Evolutionary conservation across 768 basidiomycete genomes (phyloP).

Genomic region (Mycena metata): DNA sequence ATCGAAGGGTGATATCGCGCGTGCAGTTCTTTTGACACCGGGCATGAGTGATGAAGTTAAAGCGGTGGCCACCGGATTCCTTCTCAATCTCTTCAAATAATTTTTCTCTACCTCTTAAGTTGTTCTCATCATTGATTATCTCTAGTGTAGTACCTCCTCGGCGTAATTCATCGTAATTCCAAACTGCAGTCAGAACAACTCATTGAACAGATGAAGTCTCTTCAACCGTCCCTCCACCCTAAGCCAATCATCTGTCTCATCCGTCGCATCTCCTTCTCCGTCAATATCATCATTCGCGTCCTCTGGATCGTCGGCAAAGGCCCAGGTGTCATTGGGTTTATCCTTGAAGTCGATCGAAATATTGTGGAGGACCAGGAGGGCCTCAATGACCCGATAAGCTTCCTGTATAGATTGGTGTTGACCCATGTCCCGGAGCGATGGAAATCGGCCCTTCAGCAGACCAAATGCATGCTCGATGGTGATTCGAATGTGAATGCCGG

Average conservation of each 20-base stretch:
- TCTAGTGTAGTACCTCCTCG: too few relatives aligned
- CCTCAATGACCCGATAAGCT: constrained; percentile 40
- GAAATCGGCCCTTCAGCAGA: background rate
- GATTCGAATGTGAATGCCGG: background rate
- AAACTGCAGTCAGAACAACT: constrained; percentile 5
- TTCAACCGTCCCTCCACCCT: constrained; percentile 15
- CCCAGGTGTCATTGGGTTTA: constrained; percentile 27
- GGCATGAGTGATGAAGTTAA: constrained; percentile 1
- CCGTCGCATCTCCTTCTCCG: background rate
- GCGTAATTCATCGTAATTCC: background rate
- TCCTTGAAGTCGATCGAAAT: constrained; percentile 41
- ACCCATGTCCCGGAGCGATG: too few relatives aligned
- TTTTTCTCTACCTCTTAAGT: background rate
- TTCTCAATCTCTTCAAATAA: background rate
- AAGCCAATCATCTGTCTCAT: constrained; percentile 11
- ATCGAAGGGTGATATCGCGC: constrained; percentile 15
- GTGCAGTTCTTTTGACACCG: background rate
- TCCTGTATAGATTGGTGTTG: too few relatives aligned
- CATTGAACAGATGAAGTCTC: background rate
- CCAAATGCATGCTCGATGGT: background rate
- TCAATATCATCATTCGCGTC: constrained; percentile 3
- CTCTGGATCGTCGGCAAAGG: constrained; percentile 5
- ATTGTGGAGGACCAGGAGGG: constrained; percentile 44
- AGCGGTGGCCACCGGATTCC: too few relatives aligned
- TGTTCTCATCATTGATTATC: background rate